Evolutionary conservation across 2,329 filamentous ascomycete species (phyloP).

Genomic region (Aspergillus fructus): DNA sequence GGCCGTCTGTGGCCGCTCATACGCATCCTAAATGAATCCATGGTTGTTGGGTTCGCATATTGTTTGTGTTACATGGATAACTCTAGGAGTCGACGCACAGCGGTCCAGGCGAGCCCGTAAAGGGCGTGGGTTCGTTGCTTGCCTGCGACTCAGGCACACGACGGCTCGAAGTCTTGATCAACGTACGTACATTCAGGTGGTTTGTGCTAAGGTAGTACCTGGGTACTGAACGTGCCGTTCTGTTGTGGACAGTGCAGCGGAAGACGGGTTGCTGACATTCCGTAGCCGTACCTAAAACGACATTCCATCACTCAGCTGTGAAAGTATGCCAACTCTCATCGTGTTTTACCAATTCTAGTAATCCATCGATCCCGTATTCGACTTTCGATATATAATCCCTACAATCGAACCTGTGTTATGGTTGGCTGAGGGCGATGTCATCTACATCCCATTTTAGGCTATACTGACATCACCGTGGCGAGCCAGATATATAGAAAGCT

Average conservation of each 20-base stretch:
- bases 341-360: no score
- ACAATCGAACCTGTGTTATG: no score
- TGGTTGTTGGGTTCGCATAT: neutral
- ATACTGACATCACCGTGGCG: conserved; percentile 7
- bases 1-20: neutral
- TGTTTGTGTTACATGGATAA: neutral
- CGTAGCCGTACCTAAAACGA: no score
- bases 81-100: no score
- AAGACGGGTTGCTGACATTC: no score
- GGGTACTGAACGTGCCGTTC: no score
- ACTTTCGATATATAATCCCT: no score
- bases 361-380: no score
- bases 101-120: neutral
- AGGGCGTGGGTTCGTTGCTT: neutral
- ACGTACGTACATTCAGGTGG: neutral
- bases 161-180: neutral
- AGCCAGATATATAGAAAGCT: neutral
- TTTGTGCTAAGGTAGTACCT: no score
- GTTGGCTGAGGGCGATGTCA: neutral
- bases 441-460: neutral
- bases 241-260: no score
- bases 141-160: neutral
- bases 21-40: neutral
- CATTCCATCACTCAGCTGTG: no score
- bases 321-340: no score